These are phyloP conservation scores for Globisporangium emineosum DNA, from an alignment of 352 stramenopile genomes.

Conservation along the genomic window DNA sequence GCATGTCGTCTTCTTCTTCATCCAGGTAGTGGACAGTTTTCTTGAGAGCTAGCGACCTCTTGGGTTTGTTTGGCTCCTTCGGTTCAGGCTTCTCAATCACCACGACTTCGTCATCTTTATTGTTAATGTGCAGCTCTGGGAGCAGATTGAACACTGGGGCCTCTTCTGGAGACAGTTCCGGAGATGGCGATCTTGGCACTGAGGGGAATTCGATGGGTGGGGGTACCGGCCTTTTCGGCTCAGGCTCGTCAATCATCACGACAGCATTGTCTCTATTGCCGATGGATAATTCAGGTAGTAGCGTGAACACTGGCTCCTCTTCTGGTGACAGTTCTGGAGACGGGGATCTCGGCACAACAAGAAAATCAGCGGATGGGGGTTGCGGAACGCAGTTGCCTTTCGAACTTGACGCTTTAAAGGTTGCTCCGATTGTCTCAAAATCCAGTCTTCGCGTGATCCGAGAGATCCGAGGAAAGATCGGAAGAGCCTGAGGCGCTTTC, in stretches of 20 bases:
- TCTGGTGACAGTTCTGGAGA: constrained; percentile 10
- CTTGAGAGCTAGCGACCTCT: constrained; percentile 13
- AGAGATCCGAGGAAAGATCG: constrained; percentile 28
- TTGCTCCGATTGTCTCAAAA: constrained; percentile 30
- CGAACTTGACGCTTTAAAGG: background rate
- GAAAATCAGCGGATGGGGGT: constrained; percentile 10
- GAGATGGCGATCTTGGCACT: background rate
- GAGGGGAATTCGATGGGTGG: constrained; percentile 1
- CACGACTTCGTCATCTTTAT: background rate
- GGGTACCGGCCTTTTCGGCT: too few species aligned
- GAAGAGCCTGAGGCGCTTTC: constrained; percentile 20
- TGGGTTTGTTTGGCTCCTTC: constrained; percentile 3
- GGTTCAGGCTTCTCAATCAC: background rate
- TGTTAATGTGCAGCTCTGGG: background rate
- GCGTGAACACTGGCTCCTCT: constrained; percentile 14
- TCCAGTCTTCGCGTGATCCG: constrained; percentile 47
- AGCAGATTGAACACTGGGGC: constrained; percentile 10
- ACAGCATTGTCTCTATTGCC: too few species aligned
- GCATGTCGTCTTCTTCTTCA: background rate
- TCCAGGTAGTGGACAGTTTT: background rate
- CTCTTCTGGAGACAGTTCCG: constrained; percentile 15
- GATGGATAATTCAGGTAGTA: background rate
- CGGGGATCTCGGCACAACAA: background rate
- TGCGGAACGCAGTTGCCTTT: constrained; percentile 33
- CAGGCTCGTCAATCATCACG: too few species aligned